Conservation (phyloP, 768 basidiomycete genomes). For the Leccinum variicolor region DNA sequence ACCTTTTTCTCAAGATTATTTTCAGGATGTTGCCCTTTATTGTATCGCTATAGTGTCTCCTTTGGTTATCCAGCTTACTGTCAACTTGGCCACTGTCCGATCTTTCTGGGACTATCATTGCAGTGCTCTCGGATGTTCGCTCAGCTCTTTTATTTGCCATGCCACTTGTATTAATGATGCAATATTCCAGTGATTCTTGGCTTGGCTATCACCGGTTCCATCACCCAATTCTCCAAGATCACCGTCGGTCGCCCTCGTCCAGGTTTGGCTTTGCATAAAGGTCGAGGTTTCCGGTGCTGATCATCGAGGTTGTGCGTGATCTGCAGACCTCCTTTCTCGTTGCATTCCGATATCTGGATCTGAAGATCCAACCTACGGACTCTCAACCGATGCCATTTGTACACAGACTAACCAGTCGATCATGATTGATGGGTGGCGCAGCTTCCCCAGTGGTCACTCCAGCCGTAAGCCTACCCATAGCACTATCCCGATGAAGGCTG, state of each 20-base stretch:
- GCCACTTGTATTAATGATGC: neutral
- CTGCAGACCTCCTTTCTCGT: constrained; percentile 30
- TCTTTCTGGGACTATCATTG: constrained; percentile 90
- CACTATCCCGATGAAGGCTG: neutral
- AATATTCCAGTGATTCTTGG: constrained; percentile 58
- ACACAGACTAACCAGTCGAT: constrained; percentile 59
- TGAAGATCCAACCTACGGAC: constrained; percentile 64
- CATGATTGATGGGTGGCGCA: constrained; percentile 82
- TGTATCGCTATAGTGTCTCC: constrained; percentile 64
- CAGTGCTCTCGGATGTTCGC: constrained; percentile 46
- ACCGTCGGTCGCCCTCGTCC: constrained; percentile 90
- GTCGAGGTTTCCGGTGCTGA: neutral
- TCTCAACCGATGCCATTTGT: constrained; percentile 77
- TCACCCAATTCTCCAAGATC: constrained; percentile 84
- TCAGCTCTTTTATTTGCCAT: constrained; percentile 24
- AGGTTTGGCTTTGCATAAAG: constrained; percentile 39
- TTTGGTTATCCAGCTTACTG: constrained; percentile 58
- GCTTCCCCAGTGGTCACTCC: constrained; percentile 90
- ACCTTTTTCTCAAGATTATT: neutral
- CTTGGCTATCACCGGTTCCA: constrained; percentile 69
- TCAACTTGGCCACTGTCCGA: constrained; percentile 72
- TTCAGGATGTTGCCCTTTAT: constrained; percentile 47
- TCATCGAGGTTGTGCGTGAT: neutral
- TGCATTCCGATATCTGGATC: constrained; percentile 69
- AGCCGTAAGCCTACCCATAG: constrained; percentile 52